phyloP scores from a whole-genome alignment of 495 filamentous ascomycete species.

The Xylaria venustula region DNA sequence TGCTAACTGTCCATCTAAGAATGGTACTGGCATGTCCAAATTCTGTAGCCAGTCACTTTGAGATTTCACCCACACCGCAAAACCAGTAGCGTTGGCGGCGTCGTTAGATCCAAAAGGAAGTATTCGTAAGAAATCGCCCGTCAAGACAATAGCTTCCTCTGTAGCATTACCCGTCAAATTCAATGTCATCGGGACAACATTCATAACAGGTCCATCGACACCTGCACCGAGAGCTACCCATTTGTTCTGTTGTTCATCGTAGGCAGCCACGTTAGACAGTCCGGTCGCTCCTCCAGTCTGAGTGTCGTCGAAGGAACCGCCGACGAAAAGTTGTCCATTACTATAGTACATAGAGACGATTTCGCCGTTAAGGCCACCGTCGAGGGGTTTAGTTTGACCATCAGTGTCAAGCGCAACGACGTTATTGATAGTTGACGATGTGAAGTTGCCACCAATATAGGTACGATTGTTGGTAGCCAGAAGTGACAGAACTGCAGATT shows the following conservation, averaged over 20 bases:
- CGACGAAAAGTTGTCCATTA: slow-evolving; percentile 70
- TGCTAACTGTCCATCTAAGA: slow-evolving; percentile 68
- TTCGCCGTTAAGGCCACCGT: slow-evolving; percentile 77
- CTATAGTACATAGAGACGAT: slow-evolving; percentile 68
- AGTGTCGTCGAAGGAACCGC: slow-evolving; percentile 81
- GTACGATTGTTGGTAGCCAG: slow-evolving; percentile 55
- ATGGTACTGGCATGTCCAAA: slow-evolving; percentile 62
- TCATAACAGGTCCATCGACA: slow-evolving; percentile 74
- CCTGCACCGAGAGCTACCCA: slow-evolving; percentile 85
- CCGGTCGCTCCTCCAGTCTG: slow-evolving; percentile 56
- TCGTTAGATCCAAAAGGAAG: slow-evolving; percentile 61
- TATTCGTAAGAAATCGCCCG: slow-evolving; percentile 74
- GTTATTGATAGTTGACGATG: slow-evolving; percentile 61
- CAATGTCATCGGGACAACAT: slow-evolving; percentile 72
- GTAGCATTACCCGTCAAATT: slow-evolving; percentile 70
- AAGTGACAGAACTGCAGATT: slow-evolving; percentile 66
- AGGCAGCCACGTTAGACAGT: slow-evolving; percentile 73
- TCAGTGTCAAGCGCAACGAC: slow-evolving; percentile 70
- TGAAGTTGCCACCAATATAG: slow-evolving; percentile 86
- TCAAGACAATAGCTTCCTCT: slow-evolving; percentile 75
- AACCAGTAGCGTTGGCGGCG: slow-evolving; percentile 63
- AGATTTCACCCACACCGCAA: slow-evolving; percentile 94
- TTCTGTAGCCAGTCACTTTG: slow-evolving; percentile 85
- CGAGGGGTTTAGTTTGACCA: slow-evolving; percentile 57
- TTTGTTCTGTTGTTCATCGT: slow-evolving; percentile 61